These are phyloP conservation scores for Jacaranda copaia DNA, from an alignment of 257 asterid species.

Conservation along the genomic window DNA sequence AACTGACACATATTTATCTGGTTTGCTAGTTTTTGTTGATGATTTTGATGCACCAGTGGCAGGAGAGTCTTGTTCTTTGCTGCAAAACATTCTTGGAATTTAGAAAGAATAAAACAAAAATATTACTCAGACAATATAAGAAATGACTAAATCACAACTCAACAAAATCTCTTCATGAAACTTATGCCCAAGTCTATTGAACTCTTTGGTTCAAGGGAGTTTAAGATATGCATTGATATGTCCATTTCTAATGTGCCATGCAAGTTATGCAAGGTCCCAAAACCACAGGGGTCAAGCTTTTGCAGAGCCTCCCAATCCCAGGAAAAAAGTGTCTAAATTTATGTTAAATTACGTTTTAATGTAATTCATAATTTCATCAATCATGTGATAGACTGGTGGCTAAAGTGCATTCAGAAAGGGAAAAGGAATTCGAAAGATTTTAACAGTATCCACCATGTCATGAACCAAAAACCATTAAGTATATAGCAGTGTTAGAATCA, in stretches of 20 bases:
- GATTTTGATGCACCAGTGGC: constrained; percentile 52
- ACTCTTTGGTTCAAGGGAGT: constrained; percentile 16
- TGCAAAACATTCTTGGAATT: constrained; percentile 48
- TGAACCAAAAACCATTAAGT: constrained; percentile 22
- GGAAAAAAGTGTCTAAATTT: constrained; percentile 1
- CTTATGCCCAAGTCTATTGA: not conserved
- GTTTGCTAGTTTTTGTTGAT: constrained; percentile 45
- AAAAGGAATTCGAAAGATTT: not conserved
- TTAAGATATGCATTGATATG: constrained; percentile 18
- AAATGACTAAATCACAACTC: constrained; percentile 18
- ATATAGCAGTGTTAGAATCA: constrained; percentile 31
- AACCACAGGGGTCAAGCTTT: constrained; percentile 15
- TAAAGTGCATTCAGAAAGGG: constrained; percentile 15
- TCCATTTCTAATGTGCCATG: constrained; percentile 11
- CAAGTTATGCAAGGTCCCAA: constrained; percentile 25
- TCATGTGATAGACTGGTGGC: not conserved
- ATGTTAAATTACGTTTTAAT: not conserved
- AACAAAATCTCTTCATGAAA: not conserved
- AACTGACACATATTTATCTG: constrained; percentile 54
- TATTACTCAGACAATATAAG: not conserved
- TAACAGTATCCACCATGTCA: constrained; percentile 18
- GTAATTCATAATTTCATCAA: not conserved
- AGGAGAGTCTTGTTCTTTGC: constrained; percentile 61
- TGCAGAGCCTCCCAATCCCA: constrained; percentile 24
- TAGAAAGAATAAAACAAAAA: constrained; percentile 39